These are phyloP conservation scores for Nitzschia sp. DNA, from an alignment of 108 stramenopile species.

Conservation along the genomic window DNA sequence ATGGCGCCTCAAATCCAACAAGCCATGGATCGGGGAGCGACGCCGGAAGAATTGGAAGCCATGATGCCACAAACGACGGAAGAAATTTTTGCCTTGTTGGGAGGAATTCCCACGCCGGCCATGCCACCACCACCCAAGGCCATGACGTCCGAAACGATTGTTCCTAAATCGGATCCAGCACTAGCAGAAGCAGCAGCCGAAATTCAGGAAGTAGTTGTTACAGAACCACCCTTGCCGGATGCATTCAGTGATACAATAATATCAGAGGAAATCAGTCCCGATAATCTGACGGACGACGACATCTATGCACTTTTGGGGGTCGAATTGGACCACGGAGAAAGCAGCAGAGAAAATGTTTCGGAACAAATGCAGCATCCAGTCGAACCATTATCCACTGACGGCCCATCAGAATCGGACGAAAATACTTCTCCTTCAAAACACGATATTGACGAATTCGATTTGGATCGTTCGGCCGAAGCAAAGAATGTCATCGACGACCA, in stretches of 20 bases:
- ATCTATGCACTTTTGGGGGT: background rate
- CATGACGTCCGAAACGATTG: background rate
- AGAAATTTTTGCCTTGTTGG: conserved; percentile 14
- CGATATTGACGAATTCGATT: no score
- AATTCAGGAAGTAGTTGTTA: no score
- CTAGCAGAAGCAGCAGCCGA: background rate
- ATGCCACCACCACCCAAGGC: conserved; percentile 7
- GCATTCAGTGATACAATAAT: no score
- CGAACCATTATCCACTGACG: no score
- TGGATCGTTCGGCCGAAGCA: no score
- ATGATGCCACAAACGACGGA: conserved; percentile 37
- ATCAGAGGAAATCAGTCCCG: no score
- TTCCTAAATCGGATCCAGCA: background rate
- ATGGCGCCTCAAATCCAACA: conserved; percentile 19
- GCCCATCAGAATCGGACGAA: no score
- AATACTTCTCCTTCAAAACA: no score
- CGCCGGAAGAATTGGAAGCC: conserved; percentile 30
- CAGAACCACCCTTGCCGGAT: no score
- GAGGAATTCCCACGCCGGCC: background rate
- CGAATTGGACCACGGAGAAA: background rate
- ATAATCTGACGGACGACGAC: background rate
- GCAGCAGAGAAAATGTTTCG: background rate
- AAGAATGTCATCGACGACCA: no score
- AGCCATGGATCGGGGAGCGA: conserved; percentile 25
- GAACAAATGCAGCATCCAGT: background rate